phyloP scores from a whole-genome alignment of 805 yeast genomes.

The Isabelozyma gotoi region DNA sequence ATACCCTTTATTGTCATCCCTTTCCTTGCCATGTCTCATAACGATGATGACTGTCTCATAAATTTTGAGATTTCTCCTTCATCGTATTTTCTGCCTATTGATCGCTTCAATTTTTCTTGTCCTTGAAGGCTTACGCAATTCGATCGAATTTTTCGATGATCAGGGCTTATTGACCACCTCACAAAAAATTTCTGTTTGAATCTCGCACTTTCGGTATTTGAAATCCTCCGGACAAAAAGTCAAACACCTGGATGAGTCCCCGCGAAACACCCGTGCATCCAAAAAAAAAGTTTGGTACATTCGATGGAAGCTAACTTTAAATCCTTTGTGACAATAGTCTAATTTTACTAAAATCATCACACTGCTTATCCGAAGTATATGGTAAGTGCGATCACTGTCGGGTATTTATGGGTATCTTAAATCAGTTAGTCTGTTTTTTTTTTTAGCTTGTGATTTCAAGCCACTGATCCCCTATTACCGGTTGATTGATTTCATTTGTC shows the following conservation, averaged over 20 bases:
- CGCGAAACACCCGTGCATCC: not conserved
- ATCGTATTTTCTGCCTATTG: not conserved
- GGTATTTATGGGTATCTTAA: too few relatives aligned
- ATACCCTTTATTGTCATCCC: too few relatives aligned
- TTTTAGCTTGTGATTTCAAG: too few relatives aligned
- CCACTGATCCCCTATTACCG: too few relatives aligned
- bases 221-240: not conserved
- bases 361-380: not conserved
- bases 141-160: not conserved
- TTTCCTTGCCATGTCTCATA: too few relatives aligned
- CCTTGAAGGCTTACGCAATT: not conserved
- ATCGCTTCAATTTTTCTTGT: not conserved
- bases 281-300: too few relatives aligned
- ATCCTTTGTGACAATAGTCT: not conserved
- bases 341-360: not conserved
- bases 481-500: too few relatives aligned
- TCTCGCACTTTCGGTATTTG: not conserved
- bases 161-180: not conserved
- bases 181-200: not conserved
- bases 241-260: not conserved
- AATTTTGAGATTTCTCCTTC: not conserved
- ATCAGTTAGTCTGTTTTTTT: too few relatives aligned
- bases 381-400: not conserved
- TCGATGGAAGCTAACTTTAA: too few relatives aligned
- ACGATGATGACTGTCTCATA: not conserved